Percentiles rank a stretch among this genome's conserved stretches.
Conservation (phyloP, 2,329 filamentous ascomycete genomes). For the Xylaria sp. region DNA sequence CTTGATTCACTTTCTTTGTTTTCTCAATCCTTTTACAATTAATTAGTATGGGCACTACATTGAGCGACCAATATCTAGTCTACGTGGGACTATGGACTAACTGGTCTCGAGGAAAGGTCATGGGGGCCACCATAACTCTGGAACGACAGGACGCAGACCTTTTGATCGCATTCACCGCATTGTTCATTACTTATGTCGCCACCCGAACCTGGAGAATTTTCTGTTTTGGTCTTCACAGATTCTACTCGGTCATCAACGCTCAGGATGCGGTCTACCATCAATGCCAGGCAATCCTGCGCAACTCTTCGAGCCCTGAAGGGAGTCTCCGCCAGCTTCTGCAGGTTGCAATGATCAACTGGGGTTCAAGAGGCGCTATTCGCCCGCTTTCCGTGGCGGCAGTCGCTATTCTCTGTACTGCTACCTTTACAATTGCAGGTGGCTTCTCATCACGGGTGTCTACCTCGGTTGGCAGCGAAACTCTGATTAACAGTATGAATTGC, state of each 20-base stretch:
- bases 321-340: neutral
- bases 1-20: too few species aligned
- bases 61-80: neutral
- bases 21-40: too few species aligned
- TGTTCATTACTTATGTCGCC: neutral
- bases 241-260: neutral
- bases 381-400: neutral
- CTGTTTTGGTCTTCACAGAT: neutral
- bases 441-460: conserved; percentile 17
- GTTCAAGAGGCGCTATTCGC: neutral
- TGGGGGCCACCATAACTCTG: neutral
- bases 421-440: conserved; percentile 14
- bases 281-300: neutral
- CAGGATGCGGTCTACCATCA: neutral
- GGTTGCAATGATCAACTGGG: neutral
- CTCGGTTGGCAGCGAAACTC: conserved; percentile 7
- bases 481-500: conserved; percentile 12
- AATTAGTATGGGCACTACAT: too few species aligned
- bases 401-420: neutral
- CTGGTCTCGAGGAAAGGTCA: neutral
- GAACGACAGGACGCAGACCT: neutral
- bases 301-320: conserved; percentile 3
- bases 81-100: conserved; percentile 7
- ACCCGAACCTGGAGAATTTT: conserved; percentile 1
- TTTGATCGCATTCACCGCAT: neutral